phyloP scores from a whole-genome alignment of 2,329 filamentous ascomycete species.

The Aspergillus sp. region DNA sequence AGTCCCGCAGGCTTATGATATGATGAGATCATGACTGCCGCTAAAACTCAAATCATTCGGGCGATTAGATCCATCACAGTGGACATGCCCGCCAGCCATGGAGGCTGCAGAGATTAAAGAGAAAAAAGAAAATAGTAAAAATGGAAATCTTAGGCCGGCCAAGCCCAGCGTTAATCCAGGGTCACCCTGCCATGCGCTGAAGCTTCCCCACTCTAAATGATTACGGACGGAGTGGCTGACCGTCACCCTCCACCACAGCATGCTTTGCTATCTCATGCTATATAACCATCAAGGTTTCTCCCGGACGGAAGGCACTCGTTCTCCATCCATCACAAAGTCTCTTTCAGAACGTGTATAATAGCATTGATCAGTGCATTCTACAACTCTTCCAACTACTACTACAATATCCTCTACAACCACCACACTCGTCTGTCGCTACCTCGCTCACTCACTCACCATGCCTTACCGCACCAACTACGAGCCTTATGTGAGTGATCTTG shows the following conservation, averaged over 20 bases:
- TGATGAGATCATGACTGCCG: slow-evolving; percentile 18
- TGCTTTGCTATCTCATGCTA: slow-evolving; percentile 14
- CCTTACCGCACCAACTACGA: slow-evolving; percentile 44
- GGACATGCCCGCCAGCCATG: background rate
- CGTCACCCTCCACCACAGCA: slow-evolving; percentile 14
- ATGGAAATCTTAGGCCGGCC: background rate
- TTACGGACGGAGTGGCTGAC: slow-evolving; percentile 6
- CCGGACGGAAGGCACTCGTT: slow-evolving; percentile 10
- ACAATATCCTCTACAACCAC: background rate
- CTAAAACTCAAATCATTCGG: slow-evolving; percentile 20
- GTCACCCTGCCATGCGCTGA: slow-evolving; percentile 20
- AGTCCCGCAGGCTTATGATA: slow-evolving; percentile 7
- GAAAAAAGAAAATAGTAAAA: slow-evolving; percentile 2
- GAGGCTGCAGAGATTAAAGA: slow-evolving; percentile 5
- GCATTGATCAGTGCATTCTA: slow-evolving; percentile 1
- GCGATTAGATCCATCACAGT: slow-evolving; percentile 10
- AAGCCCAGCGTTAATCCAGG: slow-evolving; percentile 8
- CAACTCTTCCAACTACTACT: background rate
- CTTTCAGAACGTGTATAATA: slow-evolving; percentile 6
- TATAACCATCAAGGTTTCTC: slow-evolving; percentile 23
- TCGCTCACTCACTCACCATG: slow-evolving; percentile 27
- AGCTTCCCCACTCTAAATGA: slow-evolving; percentile 8
- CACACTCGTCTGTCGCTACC: background rate
- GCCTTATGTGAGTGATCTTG: slow-evolving; percentile 35
- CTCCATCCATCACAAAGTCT: slow-evolving; percentile 5